A percentile compares a stretch with the other conserved stretches of the same genome.
Evolutionary conservation across 352 stramenopile species (phyloP).

Genomic region (Aphanomyces astaci): DNA sequence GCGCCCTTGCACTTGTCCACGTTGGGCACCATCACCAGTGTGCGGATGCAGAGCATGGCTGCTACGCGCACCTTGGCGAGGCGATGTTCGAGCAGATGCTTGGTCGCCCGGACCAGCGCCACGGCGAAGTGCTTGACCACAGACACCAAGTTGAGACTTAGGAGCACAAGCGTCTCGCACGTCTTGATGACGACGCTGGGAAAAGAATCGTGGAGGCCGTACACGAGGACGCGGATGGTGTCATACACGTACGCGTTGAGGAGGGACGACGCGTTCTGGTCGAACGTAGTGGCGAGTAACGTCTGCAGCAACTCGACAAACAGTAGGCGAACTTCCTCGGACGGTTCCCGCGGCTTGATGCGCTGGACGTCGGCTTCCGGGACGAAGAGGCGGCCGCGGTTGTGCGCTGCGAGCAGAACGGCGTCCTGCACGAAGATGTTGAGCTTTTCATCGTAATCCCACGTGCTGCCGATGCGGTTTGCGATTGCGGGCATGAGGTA

Average conservation of each 20-base stretch:
- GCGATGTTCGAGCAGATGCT: slow-evolving; percentile 83
- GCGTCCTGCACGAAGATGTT: slow-evolving; percentile 59
- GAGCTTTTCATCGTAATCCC: slow-evolving; percentile 64
- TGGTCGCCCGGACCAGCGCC: slow-evolving; percentile 73
- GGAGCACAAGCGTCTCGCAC: slow-evolving; percentile 38
- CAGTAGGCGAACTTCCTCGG: slow-evolving; percentile 65
- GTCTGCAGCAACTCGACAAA: slow-evolving; percentile 46
- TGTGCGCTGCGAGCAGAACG: slow-evolving; percentile 68
- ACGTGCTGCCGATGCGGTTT: slow-evolving; percentile 56
- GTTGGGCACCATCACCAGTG: slow-evolving; percentile 79
- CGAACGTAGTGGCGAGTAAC: slow-evolving; percentile 48
- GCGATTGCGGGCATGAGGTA: slow-evolving; percentile 68
- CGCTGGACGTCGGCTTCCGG: slow-evolving; percentile 27
- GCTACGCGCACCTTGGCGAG: slow-evolving; percentile 84
- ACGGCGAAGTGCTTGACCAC: slow-evolving; percentile 93
- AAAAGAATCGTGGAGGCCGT: slow-evolving; percentile 78
- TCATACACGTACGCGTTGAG: slow-evolving; percentile 79
- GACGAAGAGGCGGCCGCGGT: slow-evolving; percentile 57
- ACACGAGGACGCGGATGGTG: slow-evolving; percentile 56
- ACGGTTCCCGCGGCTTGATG: slow-evolving; percentile 50
- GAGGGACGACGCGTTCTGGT: slow-evolving; percentile 45
- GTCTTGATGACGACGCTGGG: slow-evolving; percentile 75
- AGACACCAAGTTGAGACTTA: slow-evolving; percentile 71
- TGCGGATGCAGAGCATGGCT: slow-evolving; percentile 71
- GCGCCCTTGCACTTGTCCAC: slow-evolving; percentile 89